phyloP scores from a whole-genome alignment of 2,329 filamentous ascomycete species.

The Corynespora cassiicola region DNA sequence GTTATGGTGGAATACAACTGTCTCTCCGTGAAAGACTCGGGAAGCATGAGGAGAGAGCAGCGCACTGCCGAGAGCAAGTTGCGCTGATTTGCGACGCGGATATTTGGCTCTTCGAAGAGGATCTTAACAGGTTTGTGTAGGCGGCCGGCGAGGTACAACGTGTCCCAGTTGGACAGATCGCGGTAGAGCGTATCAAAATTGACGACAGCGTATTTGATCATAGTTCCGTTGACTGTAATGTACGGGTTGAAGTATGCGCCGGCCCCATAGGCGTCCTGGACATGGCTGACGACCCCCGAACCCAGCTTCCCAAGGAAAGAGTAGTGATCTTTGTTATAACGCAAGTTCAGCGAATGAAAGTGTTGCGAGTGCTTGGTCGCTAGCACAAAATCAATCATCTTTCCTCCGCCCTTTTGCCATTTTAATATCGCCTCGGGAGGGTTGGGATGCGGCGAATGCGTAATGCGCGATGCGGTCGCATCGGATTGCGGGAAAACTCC shows the following conservation, averaged over 20 bases:
- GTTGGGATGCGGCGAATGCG: slow-evolving; percentile 77
- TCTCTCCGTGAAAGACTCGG: slow-evolving; percentile 81
- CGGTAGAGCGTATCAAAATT: slow-evolving; percentile 87
- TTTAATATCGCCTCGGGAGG: slow-evolving; percentile 81
- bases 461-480: slow-evolving; percentile 52
- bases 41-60: slow-evolving; percentile 85
- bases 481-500: slow-evolving; percentile 88
- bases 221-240: slow-evolving; percentile 89
- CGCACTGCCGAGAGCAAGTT: slow-evolving; percentile 92
- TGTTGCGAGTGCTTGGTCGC: slow-evolving; percentile 94
- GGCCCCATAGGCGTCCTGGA: slow-evolving; percentile 88
- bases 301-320: slow-evolving; percentile 83
- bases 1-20: slow-evolving; percentile 91
- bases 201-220: slow-evolving; percentile 98
- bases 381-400: slow-evolving; percentile 99
- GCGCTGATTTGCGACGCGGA: slow-evolving; percentile 93
- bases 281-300: slow-evolving; percentile 80
- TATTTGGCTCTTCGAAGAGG: slow-evolving; percentile 87
- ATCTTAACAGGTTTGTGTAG: slow-evolving; percentile 99
- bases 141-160: slow-evolving; percentile 92
- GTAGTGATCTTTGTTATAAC: slow-evolving; percentile 90
- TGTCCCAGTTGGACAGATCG: slow-evolving; percentile 91
- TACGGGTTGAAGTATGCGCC: slow-evolving; percentile 98
- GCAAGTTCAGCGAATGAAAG: slow-evolving; percentile 93
- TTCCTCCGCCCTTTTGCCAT: slow-evolving; percentile 84